Conservation (phyloP, 73 alveolate species). For the Strombidium stylifer region DNA sequence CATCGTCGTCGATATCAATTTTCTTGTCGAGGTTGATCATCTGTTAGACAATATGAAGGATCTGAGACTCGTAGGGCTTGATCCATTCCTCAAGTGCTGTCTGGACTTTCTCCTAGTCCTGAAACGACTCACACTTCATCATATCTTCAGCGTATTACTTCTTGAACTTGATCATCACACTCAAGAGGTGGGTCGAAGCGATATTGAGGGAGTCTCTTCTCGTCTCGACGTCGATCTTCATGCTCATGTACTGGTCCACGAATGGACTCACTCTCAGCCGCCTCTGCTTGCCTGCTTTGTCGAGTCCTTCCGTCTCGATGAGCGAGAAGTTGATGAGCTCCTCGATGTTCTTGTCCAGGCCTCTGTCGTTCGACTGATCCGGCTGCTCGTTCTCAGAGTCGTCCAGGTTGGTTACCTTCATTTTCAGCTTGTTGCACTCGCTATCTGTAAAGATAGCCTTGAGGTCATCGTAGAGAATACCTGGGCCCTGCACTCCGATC, state of each 20-base stretch:
- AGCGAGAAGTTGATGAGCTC: conserved; percentile 11
- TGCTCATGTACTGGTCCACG: conserved; percentile 12
- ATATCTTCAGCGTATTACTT: conserved; percentile 3
- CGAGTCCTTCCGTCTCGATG: conserved; percentile 9
- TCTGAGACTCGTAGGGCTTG: too few relatives aligned
- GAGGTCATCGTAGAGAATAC: conserved; percentile 27
- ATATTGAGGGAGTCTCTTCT: conserved; percentile 17
- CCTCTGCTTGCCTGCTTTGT: conserved; percentile 21
- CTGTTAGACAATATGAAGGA: too few relatives aligned
- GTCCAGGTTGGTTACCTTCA: too few relatives aligned
- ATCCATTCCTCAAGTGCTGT: too few relatives aligned
- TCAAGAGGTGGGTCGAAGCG: conserved; percentile 11
- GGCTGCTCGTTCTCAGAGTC: too few relatives aligned
- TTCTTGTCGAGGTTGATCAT: too few relatives aligned
- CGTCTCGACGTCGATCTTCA: neutral
- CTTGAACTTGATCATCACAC: neutral
- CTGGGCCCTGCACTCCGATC: conserved; percentile 26
- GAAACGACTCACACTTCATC: neutral
- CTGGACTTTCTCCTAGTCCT: too few relatives aligned
- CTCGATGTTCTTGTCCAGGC: conserved; percentile 6
- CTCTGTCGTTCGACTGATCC: too few relatives aligned
- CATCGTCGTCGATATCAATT: too few relatives aligned
- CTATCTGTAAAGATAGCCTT: conserved; percentile 18
- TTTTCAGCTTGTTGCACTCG: too few relatives aligned
- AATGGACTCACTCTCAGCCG: conserved; percentile 29